Percentiles rank a stretch among this genome's conserved stretches.
Evolutionary conservation across 1,284 basidiomycete genomes (phyloP).

Genomic region (Rhodotorula sp.): DNA sequence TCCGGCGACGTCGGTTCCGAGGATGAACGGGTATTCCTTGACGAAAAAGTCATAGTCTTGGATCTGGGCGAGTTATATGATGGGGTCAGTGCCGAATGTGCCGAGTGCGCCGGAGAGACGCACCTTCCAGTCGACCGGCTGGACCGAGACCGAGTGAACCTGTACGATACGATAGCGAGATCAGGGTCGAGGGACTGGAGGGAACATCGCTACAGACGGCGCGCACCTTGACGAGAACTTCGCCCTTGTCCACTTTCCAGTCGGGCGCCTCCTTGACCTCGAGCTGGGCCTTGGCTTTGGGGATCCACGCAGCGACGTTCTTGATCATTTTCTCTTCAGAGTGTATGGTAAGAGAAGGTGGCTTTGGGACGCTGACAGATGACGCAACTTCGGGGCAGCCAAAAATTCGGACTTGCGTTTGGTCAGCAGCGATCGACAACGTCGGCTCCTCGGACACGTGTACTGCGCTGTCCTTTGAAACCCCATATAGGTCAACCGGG

Average conservation of each 20-base stretch:
- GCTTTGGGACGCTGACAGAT: too few relatives aligned
- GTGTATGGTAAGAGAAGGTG: conserved; percentile 37
- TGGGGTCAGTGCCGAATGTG: not conserved
- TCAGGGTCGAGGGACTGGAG: not conserved
- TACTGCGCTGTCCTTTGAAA: too few relatives aligned
- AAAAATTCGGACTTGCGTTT: too few relatives aligned
- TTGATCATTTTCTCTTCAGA: conserved; percentile 53
- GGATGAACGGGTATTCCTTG: conserved; percentile 22
- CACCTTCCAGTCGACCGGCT: conserved; percentile 29
- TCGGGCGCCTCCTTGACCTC: conserved; percentile 8
- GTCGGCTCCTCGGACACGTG: too few relatives aligned
- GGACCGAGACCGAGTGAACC: conserved; percentile 22
- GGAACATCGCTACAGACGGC: too few relatives aligned
- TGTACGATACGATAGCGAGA: not conserved
- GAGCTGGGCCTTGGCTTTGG: conserved; percentile 1
- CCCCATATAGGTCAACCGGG: too few relatives aligned
- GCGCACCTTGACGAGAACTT: conserved; percentile 27
- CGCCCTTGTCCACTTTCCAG: not conserved
- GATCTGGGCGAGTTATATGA: conserved; percentile 1
- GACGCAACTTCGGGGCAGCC: too few relatives aligned
- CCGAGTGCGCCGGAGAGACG: not conserved
- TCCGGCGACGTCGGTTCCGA: conserved; percentile 47
- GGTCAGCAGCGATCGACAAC: too few relatives aligned
- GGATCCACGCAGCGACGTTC: conserved; percentile 24
- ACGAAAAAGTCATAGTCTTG: conserved; percentile 24